Base-by-base conservation (phyloP, 345 rosid genomes). In the Eucalyptus sp. region DNA sequence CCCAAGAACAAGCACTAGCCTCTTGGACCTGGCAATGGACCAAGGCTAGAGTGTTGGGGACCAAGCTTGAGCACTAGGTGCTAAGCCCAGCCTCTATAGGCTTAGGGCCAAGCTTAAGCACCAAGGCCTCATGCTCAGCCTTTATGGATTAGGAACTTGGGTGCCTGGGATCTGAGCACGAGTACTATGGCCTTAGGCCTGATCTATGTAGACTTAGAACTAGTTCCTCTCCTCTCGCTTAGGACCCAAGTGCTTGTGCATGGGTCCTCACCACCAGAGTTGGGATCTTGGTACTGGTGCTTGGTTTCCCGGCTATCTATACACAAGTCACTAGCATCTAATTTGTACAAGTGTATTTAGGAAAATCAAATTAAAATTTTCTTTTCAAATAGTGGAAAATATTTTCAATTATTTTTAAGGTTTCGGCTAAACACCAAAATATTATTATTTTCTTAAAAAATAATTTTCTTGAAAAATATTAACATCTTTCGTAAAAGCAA, bases 301-400 rank as follows among this genome's bases (percentile, higher is more conserved):
- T 56, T 56, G 29, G 62, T 56, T 24, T 29, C 5, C 3, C 3
- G 0, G 10, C 0, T 4, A 0, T 3, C 3, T 0, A 5, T 4
- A 56, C 0, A 9, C 11, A 20, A 8, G 1, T 56, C 9, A 24
- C 4, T 56, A 20, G 12, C 10, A 3, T 24, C 0, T 10, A 0
- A 56, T 5, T 24, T 4, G 13, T 10, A 56, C 3, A 4, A 2
- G 29, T 56, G 29, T 56, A 10, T 56, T 22, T 56, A 56, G 29
- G 27, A 56, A 22, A 56, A 56, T 56, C 6, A 56, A 56, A 56
- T 56, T 25, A 56, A 3, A 9, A 0, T 56, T 56, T 25, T 25
- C 29, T 56, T 56, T 56, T 0, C 29, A 56, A 56, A 10, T 0
- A 0, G 29, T 56, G 62, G 62, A 24, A 22, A 56, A 22, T 56